Conservation (phyloP, 805 yeast species). For the Lachancea mirantina region DNA sequence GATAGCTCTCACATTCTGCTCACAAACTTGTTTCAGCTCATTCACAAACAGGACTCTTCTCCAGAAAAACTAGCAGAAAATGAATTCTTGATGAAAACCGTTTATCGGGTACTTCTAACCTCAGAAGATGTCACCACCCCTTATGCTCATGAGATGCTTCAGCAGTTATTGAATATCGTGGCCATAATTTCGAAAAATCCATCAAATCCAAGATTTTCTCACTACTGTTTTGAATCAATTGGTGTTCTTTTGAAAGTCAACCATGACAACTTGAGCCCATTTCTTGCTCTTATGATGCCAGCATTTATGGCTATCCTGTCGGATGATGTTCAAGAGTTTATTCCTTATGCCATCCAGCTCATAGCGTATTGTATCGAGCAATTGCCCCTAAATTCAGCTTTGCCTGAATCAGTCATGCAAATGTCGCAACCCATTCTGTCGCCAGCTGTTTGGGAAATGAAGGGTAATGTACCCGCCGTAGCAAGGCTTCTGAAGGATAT, state of each 20-base stretch:
- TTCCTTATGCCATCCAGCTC: conserved; percentile 90
- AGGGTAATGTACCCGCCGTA: conserved; percentile 91
- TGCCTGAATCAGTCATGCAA: conserved; percentile 60
- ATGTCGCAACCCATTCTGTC: conserved; percentile 76
- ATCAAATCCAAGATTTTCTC: conserved; percentile 89
- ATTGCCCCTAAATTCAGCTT: conserved; percentile 38
- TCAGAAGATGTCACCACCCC: conserved; percentile 57
- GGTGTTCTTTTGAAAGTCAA: conserved; percentile 62
- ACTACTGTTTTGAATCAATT: conserved; percentile 82
- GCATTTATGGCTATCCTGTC: conserved; percentile 59
- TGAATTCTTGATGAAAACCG: conserved; percentile 83
- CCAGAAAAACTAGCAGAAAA: conserved; percentile 94
- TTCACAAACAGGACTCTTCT: conserved; percentile 48
- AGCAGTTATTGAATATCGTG: conserved; percentile 64
- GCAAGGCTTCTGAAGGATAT: conserved; percentile 72
- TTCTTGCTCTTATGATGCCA: conserved; percentile 51
- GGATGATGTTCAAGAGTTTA: conserved; percentile 86
- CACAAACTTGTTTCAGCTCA: conserved; percentile 57
- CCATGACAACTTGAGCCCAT: conserved; percentile 26
- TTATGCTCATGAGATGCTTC: conserved; percentile 41
- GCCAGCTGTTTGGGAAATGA: conserved; percentile 89
- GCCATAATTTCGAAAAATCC: conserved; percentile 77
- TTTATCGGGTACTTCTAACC: conserved; percentile 73
- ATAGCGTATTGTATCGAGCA: conserved; percentile 68
- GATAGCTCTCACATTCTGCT: conserved; percentile 56